phyloP scores from a whole-genome alignment of 176 grass and related monocot genomes.

The Neostapfia colusana region DNA sequence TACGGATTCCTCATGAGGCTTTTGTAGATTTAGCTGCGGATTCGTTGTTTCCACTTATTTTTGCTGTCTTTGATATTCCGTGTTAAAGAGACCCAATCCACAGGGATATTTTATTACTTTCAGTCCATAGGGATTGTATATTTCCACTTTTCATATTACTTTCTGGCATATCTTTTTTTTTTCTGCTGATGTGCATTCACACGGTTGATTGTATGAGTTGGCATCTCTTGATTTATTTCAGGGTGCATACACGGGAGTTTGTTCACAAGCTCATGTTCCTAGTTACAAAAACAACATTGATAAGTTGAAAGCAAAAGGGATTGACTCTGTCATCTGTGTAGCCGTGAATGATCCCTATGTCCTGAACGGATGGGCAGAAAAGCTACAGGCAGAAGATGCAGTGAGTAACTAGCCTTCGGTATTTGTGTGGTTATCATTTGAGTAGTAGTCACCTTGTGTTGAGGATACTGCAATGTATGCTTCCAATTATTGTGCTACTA shows the following conservation, averaged over 20 bases:
- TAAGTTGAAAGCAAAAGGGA: conserved; percentile 87
- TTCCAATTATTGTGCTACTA: conserved; percentile 1
- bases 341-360: conserved; percentile 92
- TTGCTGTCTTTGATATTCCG: no score
- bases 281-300: conserved; percentile 96
- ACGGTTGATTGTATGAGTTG: neutral
- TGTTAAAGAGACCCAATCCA: neutral
- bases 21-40: neutral
- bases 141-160: neutral
- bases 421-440: neutral
- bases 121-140: neutral
- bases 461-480: neutral
- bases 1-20: neutral
- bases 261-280: conserved; percentile 80
- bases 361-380: conserved; percentile 92
- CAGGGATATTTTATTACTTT: neutral
- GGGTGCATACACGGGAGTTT: conserved; percentile 93
- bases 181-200: neutral
- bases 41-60: no score
- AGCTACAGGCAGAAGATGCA: conserved; percentile 75
- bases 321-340: conserved; percentile 93
- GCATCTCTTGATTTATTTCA: conserved; percentile 40
- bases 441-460: neutral
- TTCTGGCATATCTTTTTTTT: neutral
- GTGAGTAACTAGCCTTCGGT: conserved; percentile 50